Evolutionary conservation across 2,329 filamentous ascomycete genomes (phyloP).

Genomic region (Stenocarpella maydis): DNA sequence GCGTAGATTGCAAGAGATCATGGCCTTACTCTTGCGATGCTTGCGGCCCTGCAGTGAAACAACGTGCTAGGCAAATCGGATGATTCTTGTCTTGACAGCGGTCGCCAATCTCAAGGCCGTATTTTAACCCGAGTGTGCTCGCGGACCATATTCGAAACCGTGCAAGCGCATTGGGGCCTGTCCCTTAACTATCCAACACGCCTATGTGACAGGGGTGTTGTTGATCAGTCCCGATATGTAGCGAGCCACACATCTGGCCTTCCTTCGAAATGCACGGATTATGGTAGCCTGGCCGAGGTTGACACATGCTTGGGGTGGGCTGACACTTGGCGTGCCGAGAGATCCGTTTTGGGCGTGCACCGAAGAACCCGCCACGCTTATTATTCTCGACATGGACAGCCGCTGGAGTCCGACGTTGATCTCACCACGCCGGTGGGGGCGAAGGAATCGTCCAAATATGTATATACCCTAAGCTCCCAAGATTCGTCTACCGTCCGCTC

Average conservation of each 20-base stretch:
- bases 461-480: slow-evolving; percentile 12
- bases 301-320: slow-evolving; percentile 6
- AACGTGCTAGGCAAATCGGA: not conserved
- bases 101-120: not conserved
- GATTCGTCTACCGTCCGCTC: not conserved
- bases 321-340: slow-evolving; percentile 23
- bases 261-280: not conserved
- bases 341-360: slow-evolving; percentile 13
- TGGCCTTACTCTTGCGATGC: too few relatives aligned
- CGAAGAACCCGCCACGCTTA: slow-evolving; percentile 16
- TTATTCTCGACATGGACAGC: not conserved
- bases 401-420: slow-evolving; percentile 7
- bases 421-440: slow-evolving; percentile 5
- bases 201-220: slow-evolving; percentile 2
- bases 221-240: slow-evolving; percentile 12
- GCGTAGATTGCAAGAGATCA: not conserved
- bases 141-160: not conserved
- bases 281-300: not conserved
- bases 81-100: not conserved
- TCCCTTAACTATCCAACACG: too few relatives aligned
- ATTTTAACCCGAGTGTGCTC: not conserved
- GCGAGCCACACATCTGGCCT: slow-evolving; percentile 5
- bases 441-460: not conserved
- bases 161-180: too few relatives aligned
- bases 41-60: not conserved